A percentile compares a stretch with the other conserved stretches of the same genome.
Conservation (phyloP, 495 filamentous ascomycete genomes). For the Penicillium steckii region DNA sequence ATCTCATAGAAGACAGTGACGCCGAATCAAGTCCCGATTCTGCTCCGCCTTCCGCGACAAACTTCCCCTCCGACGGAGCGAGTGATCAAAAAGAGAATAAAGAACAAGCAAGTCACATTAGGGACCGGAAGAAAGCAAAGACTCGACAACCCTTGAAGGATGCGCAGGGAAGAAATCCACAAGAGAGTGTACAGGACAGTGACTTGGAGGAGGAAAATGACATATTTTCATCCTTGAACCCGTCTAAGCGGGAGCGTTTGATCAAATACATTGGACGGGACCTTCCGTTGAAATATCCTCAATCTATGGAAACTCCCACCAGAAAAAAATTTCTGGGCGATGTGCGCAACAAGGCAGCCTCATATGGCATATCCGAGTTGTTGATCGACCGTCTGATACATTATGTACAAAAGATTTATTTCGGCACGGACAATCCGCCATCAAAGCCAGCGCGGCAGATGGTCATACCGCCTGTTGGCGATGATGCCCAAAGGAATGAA, state of each 20-base stretch:
- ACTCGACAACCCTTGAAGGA: neutral
- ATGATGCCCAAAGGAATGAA: too few relatives aligned
- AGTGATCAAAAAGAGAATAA: neutral
- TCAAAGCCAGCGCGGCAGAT: neutral
- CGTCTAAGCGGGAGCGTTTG: constrained; percentile 10
- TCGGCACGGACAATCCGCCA: too few relatives aligned
- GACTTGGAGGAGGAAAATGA: neutral
- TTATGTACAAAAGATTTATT: constrained; percentile 23
- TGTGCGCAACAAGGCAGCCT: constrained; percentile 11
- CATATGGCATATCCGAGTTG: constrained; percentile 11
- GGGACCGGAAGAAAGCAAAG: neutral
- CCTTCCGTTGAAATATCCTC: constrained; percentile 19
- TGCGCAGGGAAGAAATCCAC: neutral
- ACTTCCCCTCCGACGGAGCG: neutral
- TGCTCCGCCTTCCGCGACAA: neutral
- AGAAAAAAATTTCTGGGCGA: constrained; percentile 20
- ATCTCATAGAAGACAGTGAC: neutral
- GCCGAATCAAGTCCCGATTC: neutral
- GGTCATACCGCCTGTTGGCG: too few relatives aligned
- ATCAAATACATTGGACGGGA: constrained; percentile 20
- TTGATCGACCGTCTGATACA: constrained; percentile 11
- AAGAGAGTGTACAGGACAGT: neutral
- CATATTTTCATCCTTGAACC: neutral
- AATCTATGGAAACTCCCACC: constrained; percentile 18
- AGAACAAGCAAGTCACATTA: neutral